Percentiles rank a stretch among this genome's conserved stretches.
Conservation (phyloP, 805 yeast species). For the Ogataea paraovalis region DNA sequence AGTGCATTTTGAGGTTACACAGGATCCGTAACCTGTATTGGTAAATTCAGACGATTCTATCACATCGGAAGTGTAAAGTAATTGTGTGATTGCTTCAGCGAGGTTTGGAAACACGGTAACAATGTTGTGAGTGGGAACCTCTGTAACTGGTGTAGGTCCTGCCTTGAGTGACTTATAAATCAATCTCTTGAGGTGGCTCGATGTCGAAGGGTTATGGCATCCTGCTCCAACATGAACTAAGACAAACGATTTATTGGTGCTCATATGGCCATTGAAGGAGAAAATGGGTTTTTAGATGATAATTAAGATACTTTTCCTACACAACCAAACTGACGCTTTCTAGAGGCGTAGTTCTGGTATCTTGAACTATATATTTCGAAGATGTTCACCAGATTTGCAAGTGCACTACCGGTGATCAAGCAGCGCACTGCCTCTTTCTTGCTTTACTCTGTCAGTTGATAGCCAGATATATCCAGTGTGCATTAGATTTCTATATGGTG, state of each 20-base stretch:
- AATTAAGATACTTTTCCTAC: no score
- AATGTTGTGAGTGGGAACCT: neutral
- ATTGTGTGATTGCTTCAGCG: neutral
- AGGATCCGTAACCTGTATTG: conserved; percentile 49
- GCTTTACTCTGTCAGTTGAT: no score
- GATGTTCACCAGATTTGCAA: no score
- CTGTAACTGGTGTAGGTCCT: neutral
- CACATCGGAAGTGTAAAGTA: neutral
- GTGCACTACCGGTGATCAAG: no score
- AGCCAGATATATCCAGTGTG: no score
- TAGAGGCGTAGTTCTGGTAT: no score
- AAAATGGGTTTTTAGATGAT: no score
- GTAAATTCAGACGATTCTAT: conserved; percentile 39
- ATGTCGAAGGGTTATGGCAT: conserved; percentile 25
- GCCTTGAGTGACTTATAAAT: neutral
- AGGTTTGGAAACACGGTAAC: neutral
- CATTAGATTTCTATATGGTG: no score
- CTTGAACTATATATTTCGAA: no score
- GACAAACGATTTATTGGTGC: conserved; percentile 11
- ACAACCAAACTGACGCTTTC: no score
- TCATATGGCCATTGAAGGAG: neutral
- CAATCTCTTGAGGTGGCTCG: conserved; percentile 2
- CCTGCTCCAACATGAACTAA: conserved; percentile 55
- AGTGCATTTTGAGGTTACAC: conserved; percentile 36
- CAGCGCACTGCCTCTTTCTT: no score